A percentile compares a stretch with the other conserved stretches of the same genome.
phyloP scores from a whole-genome alignment of 1,284 basidiomycete species.

The Rhizoctonia solani region DNA sequence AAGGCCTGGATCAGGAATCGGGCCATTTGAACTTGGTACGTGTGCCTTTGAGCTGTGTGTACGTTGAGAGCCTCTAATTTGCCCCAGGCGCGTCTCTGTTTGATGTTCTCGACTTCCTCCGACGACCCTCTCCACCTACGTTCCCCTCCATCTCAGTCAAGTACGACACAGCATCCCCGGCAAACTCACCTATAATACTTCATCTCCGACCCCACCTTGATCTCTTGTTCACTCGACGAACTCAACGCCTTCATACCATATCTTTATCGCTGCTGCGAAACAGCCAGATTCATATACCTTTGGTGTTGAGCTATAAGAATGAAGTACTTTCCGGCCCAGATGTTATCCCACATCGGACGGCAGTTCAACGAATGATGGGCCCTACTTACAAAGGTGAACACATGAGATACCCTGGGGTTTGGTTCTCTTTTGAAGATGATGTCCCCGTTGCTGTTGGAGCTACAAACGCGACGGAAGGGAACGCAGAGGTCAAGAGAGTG shows the following conservation, averaged over 20 bases:
- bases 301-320: slow-evolving; percentile 51
- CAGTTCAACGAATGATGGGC: slow-evolving; percentile 75
- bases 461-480: slow-evolving; percentile 59
- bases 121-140: slow-evolving; percentile 45
- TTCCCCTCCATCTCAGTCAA: slow-evolving; percentile 85
- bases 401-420: slow-evolving; percentile 78
- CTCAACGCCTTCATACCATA: slow-evolving; percentile 78
- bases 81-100: slow-evolving; percentile 74
- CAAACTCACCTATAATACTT: slow-evolving; percentile 69
- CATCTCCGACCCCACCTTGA: slow-evolving; percentile 78
- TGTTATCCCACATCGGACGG: slow-evolving; percentile 64
- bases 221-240: slow-evolving; percentile 73
- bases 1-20: slow-evolving; percentile 74
- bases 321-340: slow-evolving; percentile 61
- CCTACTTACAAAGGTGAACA: slow-evolving; percentile 83
- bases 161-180: slow-evolving; percentile 72
- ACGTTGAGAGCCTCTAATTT: background rate
- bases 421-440: slow-evolving; percentile 79
- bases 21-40: slow-evolving; percentile 75
- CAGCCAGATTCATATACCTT: slow-evolving; percentile 29
- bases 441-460: slow-evolving; percentile 9
- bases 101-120: slow-evolving; percentile 72
- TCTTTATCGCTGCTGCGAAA: slow-evolving; percentile 66
- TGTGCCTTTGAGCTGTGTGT: background rate
- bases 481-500: slow-evolving; percentile 75